Evolutionary conservation across 768 basidiomycete species (phyloP).

Genomic region (Mycena maculata): DNA sequence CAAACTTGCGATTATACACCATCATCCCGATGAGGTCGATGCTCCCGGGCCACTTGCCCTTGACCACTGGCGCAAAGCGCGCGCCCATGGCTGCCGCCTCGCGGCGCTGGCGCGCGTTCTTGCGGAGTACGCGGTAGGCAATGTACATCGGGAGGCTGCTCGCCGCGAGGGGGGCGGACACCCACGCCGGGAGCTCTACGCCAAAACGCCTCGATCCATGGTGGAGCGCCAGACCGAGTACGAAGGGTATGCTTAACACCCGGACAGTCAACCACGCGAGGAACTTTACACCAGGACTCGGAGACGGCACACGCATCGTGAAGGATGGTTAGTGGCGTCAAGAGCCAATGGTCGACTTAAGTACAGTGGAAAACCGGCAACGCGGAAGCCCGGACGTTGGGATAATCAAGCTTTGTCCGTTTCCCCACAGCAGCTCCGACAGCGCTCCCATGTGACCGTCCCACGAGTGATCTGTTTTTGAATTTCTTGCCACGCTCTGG

Average conservation of each 20-base stretch:
- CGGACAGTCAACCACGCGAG: slow-evolving; percentile 12
- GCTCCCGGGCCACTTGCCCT: slow-evolving; percentile 40
- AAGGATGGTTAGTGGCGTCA: neutral
- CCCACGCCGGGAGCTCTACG: slow-evolving; percentile 4
- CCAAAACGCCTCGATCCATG: neutral
- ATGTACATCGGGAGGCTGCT: slow-evolving; percentile 29
- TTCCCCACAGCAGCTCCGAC: too few species aligned
- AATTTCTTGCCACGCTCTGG: too few species aligned
- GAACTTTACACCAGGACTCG: slow-evolving; percentile 24
- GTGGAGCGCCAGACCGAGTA: slow-evolving; percentile 16
- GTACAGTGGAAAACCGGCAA: neutral
- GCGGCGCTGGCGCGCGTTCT: slow-evolving; percentile 11
- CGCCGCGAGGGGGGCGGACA: slow-evolving; percentile 5
- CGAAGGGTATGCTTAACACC: slow-evolving; percentile 20
- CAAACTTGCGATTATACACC: slow-evolving; percentile 39
- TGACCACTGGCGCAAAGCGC: slow-evolving; percentile 34
- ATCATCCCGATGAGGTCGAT: slow-evolving; percentile 39
- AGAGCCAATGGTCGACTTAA: neutral
- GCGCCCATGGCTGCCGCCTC: slow-evolving; percentile 41
- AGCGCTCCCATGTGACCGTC: too few species aligned
- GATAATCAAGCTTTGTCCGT: too few species aligned
- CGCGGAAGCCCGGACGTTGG: too few species aligned
- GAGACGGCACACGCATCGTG: slow-evolving; percentile 6
- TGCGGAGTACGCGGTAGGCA: neutral
- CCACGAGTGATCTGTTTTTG: too few species aligned